Evolutionary conservation across 352 stramenopile species (phyloP), one percentile per base, ranked within the genome.

Genomic region (Phytopythium vexans): DNA sequence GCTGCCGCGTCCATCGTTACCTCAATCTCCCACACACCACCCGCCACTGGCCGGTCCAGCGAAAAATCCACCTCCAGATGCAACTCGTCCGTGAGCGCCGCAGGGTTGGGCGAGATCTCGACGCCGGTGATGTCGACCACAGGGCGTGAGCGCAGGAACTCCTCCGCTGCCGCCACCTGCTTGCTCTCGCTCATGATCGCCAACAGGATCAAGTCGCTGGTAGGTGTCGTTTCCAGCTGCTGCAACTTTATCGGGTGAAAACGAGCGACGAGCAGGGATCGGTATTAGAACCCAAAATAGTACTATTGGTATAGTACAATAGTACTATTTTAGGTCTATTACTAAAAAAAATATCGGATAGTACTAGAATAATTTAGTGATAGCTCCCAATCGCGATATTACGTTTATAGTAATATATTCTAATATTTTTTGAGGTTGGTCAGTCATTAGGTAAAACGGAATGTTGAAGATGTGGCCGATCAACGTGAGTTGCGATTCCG

Each of bases 51-150:
- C 42, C 76, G 68, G 61, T 86, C 72, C 32, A 95, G 56, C 12
- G 63, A 60, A 52, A 95, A 95, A 46, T 92, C 81, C 36, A 93
- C 82, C 52, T 93, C 77, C 46, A 95, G 67, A 52, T 88, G 84
- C 36, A 95, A 66, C 50, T 90, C 79, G 44, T 86, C 85, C 11
- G 70, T 75, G 38, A 95, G 73, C 39, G 70, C 58, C 27, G 85
- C 82, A 7, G 85, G 85, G 50, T 95, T 95, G 9, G 85, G 85
- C 45, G 85, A 93, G 34, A 93, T 78, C 37, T 95, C 82, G 40
- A 95, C 76, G n/a, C 64, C 72, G 27, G 72, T 81, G 34, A 95
- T 65, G 40, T 90, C 64, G 35, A 95, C 85, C 21, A 55, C 36
- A 8, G 77, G 75, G 35, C 82, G 58, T 41, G 68, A 70, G 54